Evolutionary conservation across 2,329 filamentous ascomycete species (phyloP).

Genomic region (Periconia macrospinosa): DNA sequence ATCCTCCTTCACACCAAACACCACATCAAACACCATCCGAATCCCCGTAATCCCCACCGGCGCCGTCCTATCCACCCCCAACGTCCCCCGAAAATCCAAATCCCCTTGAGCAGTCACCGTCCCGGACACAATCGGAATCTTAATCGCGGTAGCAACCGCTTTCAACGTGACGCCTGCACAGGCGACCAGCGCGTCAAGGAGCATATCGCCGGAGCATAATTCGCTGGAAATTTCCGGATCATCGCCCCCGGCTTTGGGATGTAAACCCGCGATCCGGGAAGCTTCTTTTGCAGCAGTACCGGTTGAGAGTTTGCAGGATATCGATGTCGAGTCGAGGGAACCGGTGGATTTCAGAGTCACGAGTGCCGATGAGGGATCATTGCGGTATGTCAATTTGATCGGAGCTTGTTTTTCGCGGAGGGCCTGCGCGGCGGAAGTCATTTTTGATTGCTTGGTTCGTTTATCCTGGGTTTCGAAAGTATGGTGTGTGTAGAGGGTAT

Average conservation of each 20-base stretch:
- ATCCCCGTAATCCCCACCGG: slow-evolving; percentile 54
- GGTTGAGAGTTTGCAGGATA: slow-evolving; percentile 52
- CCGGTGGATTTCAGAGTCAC: slow-evolving; percentile 51
- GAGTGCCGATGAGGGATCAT: slow-evolving; percentile 48
- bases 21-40: slow-evolving; percentile 47
- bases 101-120: slow-evolving; percentile 51
- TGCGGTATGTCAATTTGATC: slow-evolving; percentile 51
- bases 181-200: slow-evolving; percentile 54
- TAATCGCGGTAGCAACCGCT: slow-evolving; percentile 53
- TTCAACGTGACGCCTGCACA: slow-evolving; percentile 56
- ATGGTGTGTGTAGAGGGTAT: no score
- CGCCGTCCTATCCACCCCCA: slow-evolving; percentile 51
- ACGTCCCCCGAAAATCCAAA: slow-evolving; percentile 53
- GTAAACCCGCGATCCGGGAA: slow-evolving; percentile 49
- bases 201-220: slow-evolving; percentile 54
- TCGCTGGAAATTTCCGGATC: slow-evolving; percentile 49
- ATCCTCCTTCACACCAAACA: slow-evolving; percentile 36
- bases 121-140: slow-evolving; percentile 47
- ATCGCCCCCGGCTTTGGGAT: slow-evolving; percentile 51
- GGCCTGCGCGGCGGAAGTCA: slow-evolving; percentile 31
- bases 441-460: slow-evolving; percentile 7
- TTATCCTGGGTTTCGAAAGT: no score
- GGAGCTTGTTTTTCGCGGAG: slow-evolving; percentile 54
- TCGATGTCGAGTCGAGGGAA: slow-evolving; percentile 47
- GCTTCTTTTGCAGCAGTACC: slow-evolving; percentile 41